Evolutionary conservation across 257 asterid genomes (phyloP).

Genomic region (Fraxinus cuspidata): DNA sequence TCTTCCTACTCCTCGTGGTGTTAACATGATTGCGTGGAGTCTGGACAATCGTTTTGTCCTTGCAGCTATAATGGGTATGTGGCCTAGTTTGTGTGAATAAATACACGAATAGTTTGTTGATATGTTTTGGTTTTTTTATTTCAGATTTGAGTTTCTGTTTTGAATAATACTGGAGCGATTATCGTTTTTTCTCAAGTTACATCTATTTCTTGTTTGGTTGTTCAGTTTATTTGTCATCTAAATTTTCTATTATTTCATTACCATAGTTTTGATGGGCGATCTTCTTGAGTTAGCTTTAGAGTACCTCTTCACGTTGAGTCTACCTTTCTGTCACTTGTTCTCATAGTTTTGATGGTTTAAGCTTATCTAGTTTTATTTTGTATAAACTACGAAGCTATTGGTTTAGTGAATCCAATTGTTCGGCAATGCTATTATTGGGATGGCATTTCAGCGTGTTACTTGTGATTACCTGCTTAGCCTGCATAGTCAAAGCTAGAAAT

Average conservation of each 20-base stretch:
- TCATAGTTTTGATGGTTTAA: constrained; percentile 10
- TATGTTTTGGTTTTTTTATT: neutral
- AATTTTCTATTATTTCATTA: constrained; percentile 9
- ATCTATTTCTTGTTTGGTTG: neutral
- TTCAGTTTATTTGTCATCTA: neutral
- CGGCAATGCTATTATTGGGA: constrained; percentile 4
- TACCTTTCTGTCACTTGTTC: neutral
- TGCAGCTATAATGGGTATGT: constrained; percentile 98
- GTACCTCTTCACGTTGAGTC: neutral
- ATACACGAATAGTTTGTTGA: neutral
- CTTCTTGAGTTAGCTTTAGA: neutral
- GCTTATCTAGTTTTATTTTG: neutral
- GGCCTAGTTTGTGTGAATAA: constrained; percentile 24
- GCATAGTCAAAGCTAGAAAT: constrained; percentile 22
- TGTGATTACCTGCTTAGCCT: constrained; percentile 20
- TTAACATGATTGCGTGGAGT: constrained; percentile 98
- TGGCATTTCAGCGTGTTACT: constrained; percentile 13
- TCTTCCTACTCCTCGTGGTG: constrained; percentile 99
- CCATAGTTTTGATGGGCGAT: constrained; percentile 3
- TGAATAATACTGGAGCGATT: constrained; percentile 6
- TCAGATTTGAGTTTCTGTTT: constrained; percentile 1
- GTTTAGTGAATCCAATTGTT: constrained; percentile 3
- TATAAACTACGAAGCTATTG: constrained; percentile 3
- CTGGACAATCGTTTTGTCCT: constrained; percentile 98
- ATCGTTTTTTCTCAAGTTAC: constrained; percentile 1